These are phyloP conservation scores for Neofusicoccum parvum DNA, from an alignment of 2,329 filamentous ascomycete species.

Conservation along the genomic window DNA sequence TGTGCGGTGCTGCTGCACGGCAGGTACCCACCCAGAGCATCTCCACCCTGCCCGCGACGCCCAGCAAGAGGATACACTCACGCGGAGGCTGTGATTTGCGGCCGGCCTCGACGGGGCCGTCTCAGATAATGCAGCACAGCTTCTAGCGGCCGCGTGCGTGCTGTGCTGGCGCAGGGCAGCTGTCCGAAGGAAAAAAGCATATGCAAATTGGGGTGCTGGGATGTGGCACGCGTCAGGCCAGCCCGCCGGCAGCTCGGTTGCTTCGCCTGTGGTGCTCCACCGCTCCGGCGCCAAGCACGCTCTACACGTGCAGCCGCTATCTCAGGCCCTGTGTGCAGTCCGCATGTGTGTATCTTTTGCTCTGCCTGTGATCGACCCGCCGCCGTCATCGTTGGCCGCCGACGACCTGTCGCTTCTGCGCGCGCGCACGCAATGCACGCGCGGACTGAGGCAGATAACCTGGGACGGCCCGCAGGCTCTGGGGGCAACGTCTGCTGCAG, in stretches of 20 bases:
- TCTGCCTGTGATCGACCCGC: neutral
- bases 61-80: neutral
- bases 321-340: neutral
- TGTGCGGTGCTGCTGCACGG: neutral
- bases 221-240: neutral
- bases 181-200: neutral
- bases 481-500: neutral
- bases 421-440: neutral
- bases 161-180: neutral
- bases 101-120: neutral
- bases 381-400: neutral
- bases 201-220: slow-evolving; percentile 1
- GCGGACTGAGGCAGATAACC: neutral
- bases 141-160: neutral
- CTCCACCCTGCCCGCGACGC: neutral
- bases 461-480: slow-evolving; percentile 10
- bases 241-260: neutral
- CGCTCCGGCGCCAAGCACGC: neutral
- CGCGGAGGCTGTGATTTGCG: neutral
- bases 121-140: neutral
- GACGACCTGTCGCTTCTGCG: neutral
- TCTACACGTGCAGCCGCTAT: neutral
- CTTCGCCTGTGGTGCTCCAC: neutral
- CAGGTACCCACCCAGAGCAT: neutral
- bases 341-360: neutral